Percentiles rank a stretch among this genome's conserved stretches.
Conservation (phyloP, 345 rosid species). For the Sisymbrium irio region DNA sequence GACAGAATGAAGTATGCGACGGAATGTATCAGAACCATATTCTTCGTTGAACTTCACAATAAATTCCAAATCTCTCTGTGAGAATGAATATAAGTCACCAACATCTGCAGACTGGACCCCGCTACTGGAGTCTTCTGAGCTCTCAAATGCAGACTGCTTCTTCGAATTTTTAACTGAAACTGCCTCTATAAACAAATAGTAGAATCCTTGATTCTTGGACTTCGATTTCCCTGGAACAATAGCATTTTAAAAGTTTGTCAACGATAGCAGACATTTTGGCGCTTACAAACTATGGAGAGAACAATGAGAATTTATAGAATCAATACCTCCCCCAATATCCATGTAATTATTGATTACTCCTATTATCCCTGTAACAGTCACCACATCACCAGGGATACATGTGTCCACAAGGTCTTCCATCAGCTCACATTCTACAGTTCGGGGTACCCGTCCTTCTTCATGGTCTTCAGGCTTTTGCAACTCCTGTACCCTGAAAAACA, state of each 20-base stretch:
- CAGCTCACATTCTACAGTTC: slow-evolving; percentile 96
- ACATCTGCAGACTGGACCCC: slow-evolving; percentile 49
- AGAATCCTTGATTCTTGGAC: slow-evolving; percentile 84
- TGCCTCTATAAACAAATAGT: slow-evolving; percentile 85
- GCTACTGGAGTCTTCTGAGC: slow-evolving; percentile 47
- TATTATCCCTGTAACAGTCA: slow-evolving; percentile 91
- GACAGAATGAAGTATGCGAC: slow-evolving; percentile 74
- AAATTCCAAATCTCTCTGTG: slow-evolving; percentile 84
- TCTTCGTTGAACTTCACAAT: slow-evolving; percentile 86
- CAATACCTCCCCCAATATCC: slow-evolving; percentile 96
- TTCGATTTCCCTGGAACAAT: slow-evolving; percentile 78
- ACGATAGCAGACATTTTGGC: neutral
- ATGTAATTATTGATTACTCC: slow-evolving; percentile 80
- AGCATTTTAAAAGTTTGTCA: slow-evolving; percentile 1
- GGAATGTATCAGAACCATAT: slow-evolving; percentile 76
- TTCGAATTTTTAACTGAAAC: slow-evolving; percentile 78
- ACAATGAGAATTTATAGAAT: slow-evolving; percentile 2
- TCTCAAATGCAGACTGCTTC: slow-evolving; percentile 60
- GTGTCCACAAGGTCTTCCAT: slow-evolving; percentile 85
- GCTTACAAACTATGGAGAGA: neutral
- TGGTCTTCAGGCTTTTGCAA: slow-evolving; percentile 72
- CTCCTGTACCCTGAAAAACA: slow-evolving; percentile 67
- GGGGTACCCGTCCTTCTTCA: slow-evolving; percentile 97
- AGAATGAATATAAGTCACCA: slow-evolving; percentile 73
- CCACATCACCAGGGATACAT: slow-evolving; percentile 98